Evolutionary conservation across 495 filamentous ascomycete genomes (phyloP).

Genomic region (Tirmania nivea): DNA sequence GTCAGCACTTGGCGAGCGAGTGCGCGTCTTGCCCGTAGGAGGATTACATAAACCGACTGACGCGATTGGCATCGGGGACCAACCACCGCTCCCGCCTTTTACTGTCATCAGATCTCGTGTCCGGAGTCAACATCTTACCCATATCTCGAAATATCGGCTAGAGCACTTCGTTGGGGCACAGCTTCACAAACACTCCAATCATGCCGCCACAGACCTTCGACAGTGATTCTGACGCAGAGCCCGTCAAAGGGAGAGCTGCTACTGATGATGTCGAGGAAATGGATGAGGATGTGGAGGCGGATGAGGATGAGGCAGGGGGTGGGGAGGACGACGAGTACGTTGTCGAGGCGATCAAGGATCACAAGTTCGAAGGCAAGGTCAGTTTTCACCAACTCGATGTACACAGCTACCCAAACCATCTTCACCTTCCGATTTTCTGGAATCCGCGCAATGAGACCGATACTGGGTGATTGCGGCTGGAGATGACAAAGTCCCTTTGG

Average conservation of each 20-base stretch:
- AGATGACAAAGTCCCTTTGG: background rate
- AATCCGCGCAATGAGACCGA: background rate
- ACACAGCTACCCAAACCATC: background rate
- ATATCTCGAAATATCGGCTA: too few relatives aligned
- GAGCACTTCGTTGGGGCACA: background rate
- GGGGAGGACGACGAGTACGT: conserved; percentile 26
- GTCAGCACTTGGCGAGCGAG: too few relatives aligned
- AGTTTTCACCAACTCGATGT: conserved; percentile 1
- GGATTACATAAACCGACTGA: too few relatives aligned
- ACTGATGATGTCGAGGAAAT: background rate
- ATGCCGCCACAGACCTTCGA: background rate
- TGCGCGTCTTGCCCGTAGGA: too few relatives aligned
- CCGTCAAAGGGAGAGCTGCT: background rate
- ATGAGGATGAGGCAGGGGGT: conserved; percentile 22
- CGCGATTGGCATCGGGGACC: too few relatives aligned
- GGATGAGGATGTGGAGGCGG: conserved; percentile 17
- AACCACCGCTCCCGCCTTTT: too few relatives aligned
- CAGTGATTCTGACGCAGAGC: background rate
- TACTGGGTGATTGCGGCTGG: background rate
- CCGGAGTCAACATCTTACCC: too few relatives aligned
- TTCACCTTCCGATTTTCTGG: background rate
- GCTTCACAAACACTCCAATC: background rate
- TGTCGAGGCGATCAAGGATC: conserved; percentile 35
- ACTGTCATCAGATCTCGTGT: too few relatives aligned
- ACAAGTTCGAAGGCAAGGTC: conserved; percentile 30